Evolutionary conservation across 2,329 filamentous ascomycete genomes (phyloP), one percentile per base, ranked within the genome.

Genomic region (Fusarium veterinarium): DNA sequence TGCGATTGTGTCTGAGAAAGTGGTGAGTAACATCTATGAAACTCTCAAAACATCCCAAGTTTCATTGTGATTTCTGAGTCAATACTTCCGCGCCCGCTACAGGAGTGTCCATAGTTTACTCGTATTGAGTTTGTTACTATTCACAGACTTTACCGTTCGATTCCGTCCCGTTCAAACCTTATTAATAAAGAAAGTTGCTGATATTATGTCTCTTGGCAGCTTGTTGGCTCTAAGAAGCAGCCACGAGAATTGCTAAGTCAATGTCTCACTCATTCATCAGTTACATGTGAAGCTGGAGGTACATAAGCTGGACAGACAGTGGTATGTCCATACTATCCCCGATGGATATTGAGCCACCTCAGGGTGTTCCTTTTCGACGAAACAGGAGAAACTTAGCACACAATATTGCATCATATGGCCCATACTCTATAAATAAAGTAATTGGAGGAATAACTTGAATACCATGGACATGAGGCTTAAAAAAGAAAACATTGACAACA

Each of bases 401-500:
- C 12, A 30, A 17, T 8, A 40, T 59, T 44, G 28, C 33, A 59
- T 62, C 28, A 45, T 59, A 17, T 37, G 11, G 11, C 17, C 19
- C n/a, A 12, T 48, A 14, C 38, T 42, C 41, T 41, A 40, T 62
- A 8, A 33, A 23, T 40, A 33, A 45, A 48, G 30, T 33, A 7
- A 67, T 60, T 61, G 62, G 52, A 60, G 28, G 37, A 49, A 49
- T 48, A 45, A 19, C 20, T 37, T 33, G 23, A 28, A 19, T 23
- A 23, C 8, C 23, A 33, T 40, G 35, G 30, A 8, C 5, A 51
- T 35, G 30, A 40, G n/a, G 20, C 23, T 30, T 19, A 37, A 41
- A 65, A 65, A 69, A 65, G 49, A 42, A 64, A 69, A 41, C 23
- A 14, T 38, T 25, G 28, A 48, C 40, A 45, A 28, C 40, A 35